Evolutionary conservation across 495 filamentous ascomycete species (phyloP).

Genomic region (Cladorrhinum samala): DNA sequence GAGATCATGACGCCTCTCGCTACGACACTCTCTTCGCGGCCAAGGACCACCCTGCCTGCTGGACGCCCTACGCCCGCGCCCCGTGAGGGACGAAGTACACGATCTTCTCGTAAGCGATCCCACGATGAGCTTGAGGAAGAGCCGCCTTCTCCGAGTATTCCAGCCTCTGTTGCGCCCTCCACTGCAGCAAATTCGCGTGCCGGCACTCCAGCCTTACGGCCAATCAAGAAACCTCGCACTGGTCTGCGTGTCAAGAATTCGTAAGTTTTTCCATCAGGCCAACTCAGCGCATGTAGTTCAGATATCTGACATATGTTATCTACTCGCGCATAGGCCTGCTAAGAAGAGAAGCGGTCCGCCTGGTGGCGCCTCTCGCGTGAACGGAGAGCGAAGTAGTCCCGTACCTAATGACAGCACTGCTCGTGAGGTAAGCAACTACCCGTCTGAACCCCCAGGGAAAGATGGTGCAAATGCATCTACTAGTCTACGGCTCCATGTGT

Average conservation of each 20-base stretch:
- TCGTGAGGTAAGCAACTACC: conserved; percentile 36
- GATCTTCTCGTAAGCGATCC: conserved; percentile 38
- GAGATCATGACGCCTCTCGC: conserved; percentile 6
- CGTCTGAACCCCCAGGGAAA: too few species aligned
- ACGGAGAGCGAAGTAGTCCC: conserved; percentile 46
- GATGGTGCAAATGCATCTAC: conserved; percentile 12
- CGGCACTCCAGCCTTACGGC: conserved; percentile 48
- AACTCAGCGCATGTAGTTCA: not conserved
- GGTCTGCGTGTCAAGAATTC: conserved; percentile 62
- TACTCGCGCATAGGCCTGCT: conserved; percentile 38
- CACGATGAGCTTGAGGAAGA: conserved; percentile 40
- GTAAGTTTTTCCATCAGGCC: conserved; percentile 43
- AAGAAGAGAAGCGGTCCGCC: conserved; percentile 48
- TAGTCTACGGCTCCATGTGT: not conserved
- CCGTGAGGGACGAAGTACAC: conserved; percentile 28
- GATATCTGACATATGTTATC: conserved; percentile 8
- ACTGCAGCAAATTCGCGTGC: conserved; percentile 48
- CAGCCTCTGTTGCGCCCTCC: conserved; percentile 31
- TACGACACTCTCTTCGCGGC: conserved; percentile 7
- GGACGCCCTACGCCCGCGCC: conserved; percentile 18
- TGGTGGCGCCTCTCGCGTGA: conserved; percentile 46
- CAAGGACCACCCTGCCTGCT: conserved; percentile 12
- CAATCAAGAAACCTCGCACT: conserved; percentile 50
- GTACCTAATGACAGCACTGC: conserved; percentile 34
- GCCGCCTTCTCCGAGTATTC: conserved; percentile 39